These are phyloP conservation scores for Candida manassasensis DNA, from an alignment of 805 yeast species.

Conservation along the genomic window DNA sequence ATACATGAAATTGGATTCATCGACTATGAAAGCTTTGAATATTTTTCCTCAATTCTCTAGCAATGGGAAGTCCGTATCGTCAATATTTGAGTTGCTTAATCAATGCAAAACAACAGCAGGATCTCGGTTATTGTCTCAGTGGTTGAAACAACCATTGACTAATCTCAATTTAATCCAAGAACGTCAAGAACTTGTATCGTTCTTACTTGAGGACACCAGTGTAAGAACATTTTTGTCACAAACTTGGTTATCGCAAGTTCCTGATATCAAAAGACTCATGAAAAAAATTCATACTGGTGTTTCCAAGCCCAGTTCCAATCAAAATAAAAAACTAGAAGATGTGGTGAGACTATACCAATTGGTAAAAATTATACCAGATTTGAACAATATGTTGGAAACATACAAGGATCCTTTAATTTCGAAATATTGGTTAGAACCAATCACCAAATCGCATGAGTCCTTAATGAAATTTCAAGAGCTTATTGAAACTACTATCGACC, in stretches of 20 bases:
- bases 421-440: slow-evolving; percentile 54
- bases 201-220: slow-evolving; percentile 64
- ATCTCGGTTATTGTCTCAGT: slow-evolving; percentile 76
- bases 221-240: slow-evolving; percentile 62
- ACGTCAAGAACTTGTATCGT: slow-evolving; percentile 73
- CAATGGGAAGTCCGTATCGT: slow-evolving; percentile 32
- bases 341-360: slow-evolving; percentile 86
- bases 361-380: slow-evolving; percentile 63
- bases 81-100: slow-evolving; percentile 80
- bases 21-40: slow-evolving; percentile 85
- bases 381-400: slow-evolving; percentile 49
- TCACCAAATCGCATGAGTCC: slow-evolving; percentile 45
- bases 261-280: slow-evolving; percentile 74
- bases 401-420: slow-evolving; percentile 33
- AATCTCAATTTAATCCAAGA: slow-evolving; percentile 52
- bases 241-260: slow-evolving; percentile 65
- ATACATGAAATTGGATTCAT: slow-evolving; percentile 85
- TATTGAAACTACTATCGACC: slow-evolving; percentile 88
- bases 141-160: slow-evolving; percentile 95
- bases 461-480: slow-evolving; percentile 72
- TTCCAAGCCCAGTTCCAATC: slow-evolving; percentile 26
- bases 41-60: slow-evolving; percentile 56
- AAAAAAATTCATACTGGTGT: slow-evolving; percentile 51
- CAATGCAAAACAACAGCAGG: slow-evolving; percentile 91
- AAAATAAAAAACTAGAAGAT: slow-evolving; percentile 72